Base-by-base conservation (phyloP, 768 basidiomycete genomes). In the Solioccasus polychromus region DNA sequence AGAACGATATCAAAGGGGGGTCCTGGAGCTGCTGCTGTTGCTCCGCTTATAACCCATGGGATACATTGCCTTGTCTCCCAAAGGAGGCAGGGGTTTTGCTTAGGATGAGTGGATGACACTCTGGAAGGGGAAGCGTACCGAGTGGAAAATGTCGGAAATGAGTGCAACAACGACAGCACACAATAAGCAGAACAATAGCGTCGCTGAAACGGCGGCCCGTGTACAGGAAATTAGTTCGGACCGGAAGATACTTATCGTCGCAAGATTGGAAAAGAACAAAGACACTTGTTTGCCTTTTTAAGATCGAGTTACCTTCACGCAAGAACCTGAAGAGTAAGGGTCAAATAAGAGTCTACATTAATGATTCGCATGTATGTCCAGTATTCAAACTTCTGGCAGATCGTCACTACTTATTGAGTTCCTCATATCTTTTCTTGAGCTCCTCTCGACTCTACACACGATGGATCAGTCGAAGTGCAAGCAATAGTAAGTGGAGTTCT, bases 401-500 rank as follows among this genome's bases (percentile, higher is more conserved):
- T n/a, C n/a, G n/a, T n/a, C n/a, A 34, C 23, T 53, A 43, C 58
- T 66, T 71, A 61, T 78, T 79, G 44, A 80, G 55, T 54, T 75
- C 71, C n/a, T 72, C 77, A 1, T 70, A 60, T 37, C 69, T 65
- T 35, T 67, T 73, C 42, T 59, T 62, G 24, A 81, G 62, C 54
- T 81, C 79, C 38, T 81, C 79, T 19, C 68, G 71, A 45, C 70
- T 76, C 80, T 82, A 45, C 8, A 25, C 2, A 40, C 8, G 14
- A 9, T 19, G 12, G 7, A 25, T 53, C 31, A 36, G 49, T 17
- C 17, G 25, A 17, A 35, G 38, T 5, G 7, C 1, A 4, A 8
- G 31, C 18, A 5, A 8, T 5, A 3, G 14, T 3, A 7, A 6
- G 5, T 6, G 29, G 30, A 15, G n/a, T 3, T 61, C 75, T 38